A percentile compares a stretch with the other conserved stretches of the same genome.
Conservation (phyloP, 139 green algal species). For the Chlamydomonas asymmetrica region DNA sequence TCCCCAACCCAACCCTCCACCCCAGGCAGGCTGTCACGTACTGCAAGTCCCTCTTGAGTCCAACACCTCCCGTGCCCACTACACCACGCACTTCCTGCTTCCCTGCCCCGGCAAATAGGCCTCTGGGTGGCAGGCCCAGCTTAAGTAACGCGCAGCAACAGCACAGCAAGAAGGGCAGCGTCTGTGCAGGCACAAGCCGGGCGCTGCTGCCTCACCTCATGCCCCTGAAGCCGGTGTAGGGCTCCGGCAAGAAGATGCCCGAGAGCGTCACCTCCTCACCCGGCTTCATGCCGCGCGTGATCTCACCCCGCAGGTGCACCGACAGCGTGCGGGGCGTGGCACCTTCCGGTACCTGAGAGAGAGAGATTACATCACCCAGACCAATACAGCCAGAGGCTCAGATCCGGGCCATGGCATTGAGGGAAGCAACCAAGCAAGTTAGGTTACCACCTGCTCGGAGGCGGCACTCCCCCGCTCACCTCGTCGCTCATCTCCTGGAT, state of each 20-base stretch:
- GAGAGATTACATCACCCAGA: background rate
- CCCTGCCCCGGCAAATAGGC: too few species aligned
- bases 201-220: slow-evolving; percentile 47
- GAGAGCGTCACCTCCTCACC: slow-evolving; percentile 85
- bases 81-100: too few species aligned
- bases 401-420: background rate
- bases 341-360: slow-evolving; percentile 86
- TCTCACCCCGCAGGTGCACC: slow-evolving; percentile 83
- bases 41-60: too few species aligned
- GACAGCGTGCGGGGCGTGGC: slow-evolving; percentile 88
- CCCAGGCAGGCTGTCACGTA: too few species aligned
- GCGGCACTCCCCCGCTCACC: slow-evolving; percentile 15
- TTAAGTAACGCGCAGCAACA: background rate
- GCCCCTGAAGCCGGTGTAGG: slow-evolving; percentile 80
- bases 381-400: background rate
- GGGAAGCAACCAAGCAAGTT: background rate
- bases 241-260: slow-evolving; percentile 93
- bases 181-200: too few species aligned
- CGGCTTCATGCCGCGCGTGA: slow-evolving; percentile 85
- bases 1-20: too few species aligned
- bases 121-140: too few species aligned
- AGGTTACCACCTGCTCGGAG: too few species aligned
- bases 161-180: too few species aligned
- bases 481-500: slow-evolving; percentile 67
- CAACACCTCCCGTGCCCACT: too few species aligned